Base-by-base conservation (phyloP, 805 yeast species). In the Candida golubevii region DNA sequence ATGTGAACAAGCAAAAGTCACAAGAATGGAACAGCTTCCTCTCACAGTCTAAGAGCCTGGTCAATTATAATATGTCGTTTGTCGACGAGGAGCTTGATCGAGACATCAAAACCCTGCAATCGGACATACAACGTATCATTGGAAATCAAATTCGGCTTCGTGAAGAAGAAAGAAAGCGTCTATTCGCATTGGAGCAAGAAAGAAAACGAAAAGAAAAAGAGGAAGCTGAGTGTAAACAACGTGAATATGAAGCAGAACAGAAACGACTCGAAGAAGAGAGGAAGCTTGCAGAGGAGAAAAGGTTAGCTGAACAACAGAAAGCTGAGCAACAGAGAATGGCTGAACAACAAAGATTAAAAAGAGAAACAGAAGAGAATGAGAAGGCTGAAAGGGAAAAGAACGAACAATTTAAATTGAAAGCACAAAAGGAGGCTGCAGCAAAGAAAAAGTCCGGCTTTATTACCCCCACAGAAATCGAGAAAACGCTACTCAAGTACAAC, bases 401-500 rank as follows among this genome's bases (percentile, higher is more conserved):
- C 26, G 49, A 49, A 15, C 23, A 37, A 33, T 54, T 53, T 40
- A 46, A 47, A 36, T 51, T 51, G 31, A 39, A 49, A 42, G 48
- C 38, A 3, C 40, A 51, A 40, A 50, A 48, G 30, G 55, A 52
- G 36, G 37, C 44, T 13, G 51, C 49, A 7, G 44, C 46, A 7
- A 45, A 47, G 36, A 58, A 56, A 41, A 60, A 56, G 26, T 56
- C 57, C 33, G 73, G 70, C 2, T 46, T 60, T 27, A 66, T 74
- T 0, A 63, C 68, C 44, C 67, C 59, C 15, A 33, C 38, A 0
- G 55, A 51, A 5, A 67, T 80, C 26, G 80, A 76, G 45, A 56
- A 60, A 30, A 64, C 59, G 13, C 82, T 77, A 50, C 44, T 66
- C 29, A 64, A 71, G 46, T 77, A 81, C 57, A 80, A 73, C 49